Conservation (phyloP, 2,329 filamentous ascomycete species). For the Ceratocystis papillata region DNA sequence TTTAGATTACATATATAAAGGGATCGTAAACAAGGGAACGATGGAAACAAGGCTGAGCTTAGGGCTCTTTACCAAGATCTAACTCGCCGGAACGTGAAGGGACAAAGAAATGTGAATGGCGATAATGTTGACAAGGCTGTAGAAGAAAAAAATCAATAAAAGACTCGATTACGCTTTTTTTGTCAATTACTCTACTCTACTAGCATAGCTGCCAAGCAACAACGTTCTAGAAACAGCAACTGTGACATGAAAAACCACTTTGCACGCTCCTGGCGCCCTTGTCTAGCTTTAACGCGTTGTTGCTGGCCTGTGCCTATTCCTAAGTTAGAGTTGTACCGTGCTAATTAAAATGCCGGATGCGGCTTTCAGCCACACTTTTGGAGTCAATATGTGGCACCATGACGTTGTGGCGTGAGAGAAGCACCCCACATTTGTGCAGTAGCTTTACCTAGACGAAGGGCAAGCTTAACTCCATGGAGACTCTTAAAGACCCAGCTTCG, state of each 20-base stretch:
- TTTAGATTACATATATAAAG: neutral
- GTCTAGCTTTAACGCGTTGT: neutral
- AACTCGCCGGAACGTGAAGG: neutral
- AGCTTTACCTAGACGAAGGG: neutral
- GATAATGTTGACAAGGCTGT: neutral
- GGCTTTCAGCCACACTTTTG: neutral
- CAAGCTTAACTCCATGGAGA: too few species aligned
- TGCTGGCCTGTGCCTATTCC: neutral
- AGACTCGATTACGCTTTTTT: neutral
- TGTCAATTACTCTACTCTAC: neutral
- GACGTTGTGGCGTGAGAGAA: conserved; percentile 9
- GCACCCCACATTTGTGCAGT: neutral
- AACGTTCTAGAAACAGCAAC: neutral
- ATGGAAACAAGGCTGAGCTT: neutral
- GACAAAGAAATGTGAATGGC: neutral
- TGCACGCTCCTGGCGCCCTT: conserved; percentile 14
- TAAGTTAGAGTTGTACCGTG: neutral
- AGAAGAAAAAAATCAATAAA: neutral
- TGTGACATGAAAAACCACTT: conserved; percentile 15
- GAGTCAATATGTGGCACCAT: neutral
- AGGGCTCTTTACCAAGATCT: neutral
- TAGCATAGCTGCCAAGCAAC: neutral
- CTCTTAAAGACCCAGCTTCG: too few species aligned
- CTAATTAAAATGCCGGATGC: neutral
- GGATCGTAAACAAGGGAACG: neutral